Conservation (phyloP, 148 eudicot genomes). For the Rhododendron ovatum region DNA sequence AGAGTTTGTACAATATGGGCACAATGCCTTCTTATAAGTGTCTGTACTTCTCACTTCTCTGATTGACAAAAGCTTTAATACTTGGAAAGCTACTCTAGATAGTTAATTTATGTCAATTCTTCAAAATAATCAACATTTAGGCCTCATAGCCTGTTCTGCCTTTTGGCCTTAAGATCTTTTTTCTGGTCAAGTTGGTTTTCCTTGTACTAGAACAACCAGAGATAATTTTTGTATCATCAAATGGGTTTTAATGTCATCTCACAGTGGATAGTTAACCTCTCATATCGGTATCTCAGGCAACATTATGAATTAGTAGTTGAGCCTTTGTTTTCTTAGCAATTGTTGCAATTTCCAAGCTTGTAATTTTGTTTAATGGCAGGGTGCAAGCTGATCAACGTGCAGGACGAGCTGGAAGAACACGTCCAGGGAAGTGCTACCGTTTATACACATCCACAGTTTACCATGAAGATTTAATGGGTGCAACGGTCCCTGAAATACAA, state of each 20-base stretch:
- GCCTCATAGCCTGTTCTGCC: background rate
- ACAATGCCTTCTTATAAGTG: background rate
- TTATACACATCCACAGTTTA: slow-evolving; percentile 70
- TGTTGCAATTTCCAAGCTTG: background rate
- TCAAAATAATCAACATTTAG: background rate
- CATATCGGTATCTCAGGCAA: background rate
- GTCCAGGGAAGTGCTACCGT: slow-evolving; percentile 95
- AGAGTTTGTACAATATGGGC: background rate
- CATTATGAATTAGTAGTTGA: background rate
- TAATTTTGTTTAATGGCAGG: slow-evolving; percentile 30
- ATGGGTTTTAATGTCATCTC: background rate
- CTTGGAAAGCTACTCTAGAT: background rate
- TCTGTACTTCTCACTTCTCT: background rate
- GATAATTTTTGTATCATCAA: background rate
- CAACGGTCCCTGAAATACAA: slow-evolving; percentile 92
- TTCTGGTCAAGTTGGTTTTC: background rate
- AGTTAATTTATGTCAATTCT: background rate
- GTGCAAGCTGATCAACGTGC: slow-evolving; percentile 98
- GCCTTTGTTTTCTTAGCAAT: background rate
- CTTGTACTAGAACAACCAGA: background rate
- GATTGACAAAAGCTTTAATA: background rate
- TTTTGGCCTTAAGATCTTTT: background rate
- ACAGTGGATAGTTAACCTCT: background rate
- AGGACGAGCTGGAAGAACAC: slow-evolving; percentile 97
- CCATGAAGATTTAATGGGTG: slow-evolving; percentile 78